Conservation (phyloP, 768 basidiomycete species). For the Agrocybe chaxingu region DNA sequence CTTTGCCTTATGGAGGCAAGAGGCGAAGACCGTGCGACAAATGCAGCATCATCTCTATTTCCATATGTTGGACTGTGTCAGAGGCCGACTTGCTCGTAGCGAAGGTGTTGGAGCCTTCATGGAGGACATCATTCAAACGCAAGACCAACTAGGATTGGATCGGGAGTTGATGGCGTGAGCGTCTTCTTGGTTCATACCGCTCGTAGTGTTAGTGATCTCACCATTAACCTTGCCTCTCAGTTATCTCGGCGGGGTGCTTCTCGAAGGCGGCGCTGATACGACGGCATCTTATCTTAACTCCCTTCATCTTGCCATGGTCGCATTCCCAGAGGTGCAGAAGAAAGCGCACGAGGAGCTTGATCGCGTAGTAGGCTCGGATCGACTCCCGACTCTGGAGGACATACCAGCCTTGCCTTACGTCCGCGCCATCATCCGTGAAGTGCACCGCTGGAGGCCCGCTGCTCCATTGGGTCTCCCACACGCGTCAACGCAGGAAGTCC, state of each 20-base stretch:
- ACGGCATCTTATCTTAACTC: not conserved
- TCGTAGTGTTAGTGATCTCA: too few species aligned
- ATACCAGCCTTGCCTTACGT: slow-evolving; percentile 19
- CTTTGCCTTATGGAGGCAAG: too few species aligned
- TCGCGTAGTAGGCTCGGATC: slow-evolving; percentile 22
- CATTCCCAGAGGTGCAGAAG: slow-evolving; percentile 25
- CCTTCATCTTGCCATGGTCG: slow-evolving; percentile 25
- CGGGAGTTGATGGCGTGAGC: too few species aligned
- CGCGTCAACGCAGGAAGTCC: slow-evolving; percentile 19
- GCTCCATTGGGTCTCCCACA: slow-evolving; percentile 17
- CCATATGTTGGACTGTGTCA: too few species aligned
- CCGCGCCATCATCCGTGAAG: slow-evolving; percentile 12
- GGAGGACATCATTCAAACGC: too few species aligned
- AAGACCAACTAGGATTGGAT: too few species aligned
- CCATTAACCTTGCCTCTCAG: too few species aligned
- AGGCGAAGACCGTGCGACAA: too few species aligned
- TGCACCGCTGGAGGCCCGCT: slow-evolving; percentile 11
- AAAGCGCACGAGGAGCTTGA: slow-evolving; percentile 33
- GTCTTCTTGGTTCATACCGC: too few species aligned
- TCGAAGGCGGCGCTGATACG: not conserved
- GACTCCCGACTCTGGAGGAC: slow-evolving; percentile 26
- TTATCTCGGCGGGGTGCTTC: not conserved
- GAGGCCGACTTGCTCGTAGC: too few species aligned
- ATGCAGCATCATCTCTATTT: too few species aligned
- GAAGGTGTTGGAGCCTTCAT: too few species aligned